phyloP scores from a whole-genome alignment of 371 early-diverging fungal genomes.

The Capillidium heterosporum region DNA sequence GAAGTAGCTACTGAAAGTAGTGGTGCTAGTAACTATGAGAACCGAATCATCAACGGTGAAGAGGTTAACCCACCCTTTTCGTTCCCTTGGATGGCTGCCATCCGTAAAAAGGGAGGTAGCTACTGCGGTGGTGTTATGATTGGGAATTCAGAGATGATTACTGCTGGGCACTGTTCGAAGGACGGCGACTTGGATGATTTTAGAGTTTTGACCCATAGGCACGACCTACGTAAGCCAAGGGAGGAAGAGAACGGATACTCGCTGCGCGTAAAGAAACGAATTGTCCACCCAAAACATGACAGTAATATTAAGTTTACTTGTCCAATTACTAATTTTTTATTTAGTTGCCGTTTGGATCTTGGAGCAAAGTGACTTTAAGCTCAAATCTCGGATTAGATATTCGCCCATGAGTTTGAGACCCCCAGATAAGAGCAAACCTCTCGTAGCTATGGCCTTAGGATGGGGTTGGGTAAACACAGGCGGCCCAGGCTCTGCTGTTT shows the following conservation, averaged over 20 bases:
- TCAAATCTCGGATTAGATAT: background rate
- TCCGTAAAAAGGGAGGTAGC: background rate
- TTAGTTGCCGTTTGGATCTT: conserved; percentile 2
- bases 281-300: background rate
- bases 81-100: conserved; percentile 5
- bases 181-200: background rate
- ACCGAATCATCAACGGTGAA: background rate
- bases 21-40: background rate
- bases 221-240: background rate
- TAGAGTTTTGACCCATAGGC: background rate
- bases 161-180: background rate
- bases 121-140: conserved; percentile 1
- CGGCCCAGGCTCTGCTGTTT: background rate
- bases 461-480: background rate
- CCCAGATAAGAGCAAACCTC: background rate
- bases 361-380: background rate
- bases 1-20: too few relatives aligned
- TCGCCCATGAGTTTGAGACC: background rate
- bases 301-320: background rate
- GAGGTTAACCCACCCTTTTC: background rate
- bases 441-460: background rate
- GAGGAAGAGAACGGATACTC: background rate
- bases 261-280: background rate
- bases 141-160: background rate
- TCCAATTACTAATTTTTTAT: background rate